A percentile compares a stretch with the other conserved stretches of the same genome.
These are phyloP conservation scores for Rhamnella rubrinervis DNA, from an alignment of 331 rosid genomes.

Conservation along the genomic window DNA sequence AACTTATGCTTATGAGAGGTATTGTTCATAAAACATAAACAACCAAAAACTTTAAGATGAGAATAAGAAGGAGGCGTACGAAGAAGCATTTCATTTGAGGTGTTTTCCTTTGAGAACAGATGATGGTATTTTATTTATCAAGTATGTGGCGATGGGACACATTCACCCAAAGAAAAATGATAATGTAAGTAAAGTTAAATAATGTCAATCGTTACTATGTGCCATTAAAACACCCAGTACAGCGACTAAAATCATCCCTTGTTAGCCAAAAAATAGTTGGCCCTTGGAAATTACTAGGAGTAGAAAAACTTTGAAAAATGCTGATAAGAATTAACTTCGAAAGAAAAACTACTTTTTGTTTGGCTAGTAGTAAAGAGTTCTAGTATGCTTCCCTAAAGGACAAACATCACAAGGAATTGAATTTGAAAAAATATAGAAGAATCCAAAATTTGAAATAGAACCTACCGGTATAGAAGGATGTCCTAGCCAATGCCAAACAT, in stretches of 20 bases:
- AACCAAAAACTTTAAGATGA: not conserved
- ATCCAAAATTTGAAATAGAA: not conserved
- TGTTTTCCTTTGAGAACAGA: not conserved
- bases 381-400: not conserved
- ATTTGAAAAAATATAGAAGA: not conserved
- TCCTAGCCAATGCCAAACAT: not conserved
- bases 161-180: not conserved
- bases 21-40: not conserved
- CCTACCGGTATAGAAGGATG: not conserved
- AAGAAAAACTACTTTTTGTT: not conserved
- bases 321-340: not conserved
- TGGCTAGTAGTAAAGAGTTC: not conserved
- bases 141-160: not conserved
- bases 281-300: not conserved
- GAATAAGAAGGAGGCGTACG: not conserved
- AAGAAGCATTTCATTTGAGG: not conserved
- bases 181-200: too few species aligned
- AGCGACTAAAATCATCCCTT: not conserved
- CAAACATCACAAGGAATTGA: not conserved
- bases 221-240: not conserved
- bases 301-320: not conserved
- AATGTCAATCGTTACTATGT: too few species aligned
- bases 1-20: not conserved
- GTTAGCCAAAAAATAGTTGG: not conserved
- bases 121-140: not conserved